These are phyloP conservation scores for Oxytropis ochrocephala DNA, from an alignment of 306 rosid species.

Conservation along the genomic window DNA sequence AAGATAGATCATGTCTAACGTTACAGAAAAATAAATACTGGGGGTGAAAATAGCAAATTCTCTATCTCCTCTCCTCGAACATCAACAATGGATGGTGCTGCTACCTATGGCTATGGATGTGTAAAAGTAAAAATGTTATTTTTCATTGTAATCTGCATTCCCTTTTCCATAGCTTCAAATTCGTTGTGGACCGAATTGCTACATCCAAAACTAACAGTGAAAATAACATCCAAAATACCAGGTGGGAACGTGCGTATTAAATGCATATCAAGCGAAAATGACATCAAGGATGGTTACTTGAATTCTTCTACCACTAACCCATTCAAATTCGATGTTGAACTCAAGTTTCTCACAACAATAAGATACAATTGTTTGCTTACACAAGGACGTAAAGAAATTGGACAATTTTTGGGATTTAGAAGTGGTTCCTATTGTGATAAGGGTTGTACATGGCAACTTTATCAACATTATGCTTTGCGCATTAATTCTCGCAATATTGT, in stretches of 20 bases:
- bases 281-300: not conserved
- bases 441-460: constrained; percentile 26
- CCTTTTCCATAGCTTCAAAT: not conserved
- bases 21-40: not conserved
- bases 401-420: constrained; percentile 31
- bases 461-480: constrained; percentile 19
- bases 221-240: constrained; percentile 18
- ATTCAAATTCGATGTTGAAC: constrained; percentile 20
- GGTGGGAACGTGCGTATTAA: constrained; percentile 12
- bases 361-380: constrained; percentile 28
- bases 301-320: not conserved
- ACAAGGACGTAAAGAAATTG: constrained; percentile 19
- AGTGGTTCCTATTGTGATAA: constrained; percentile 31
- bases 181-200: constrained; percentile 11
- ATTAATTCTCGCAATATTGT: not conserved
- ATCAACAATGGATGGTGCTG: constrained; percentile 9
- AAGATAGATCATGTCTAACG: not conserved
- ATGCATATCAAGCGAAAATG: constrained; percentile 33
- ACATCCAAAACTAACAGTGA: constrained; percentile 19
- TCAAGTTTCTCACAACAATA: constrained; percentile 25
- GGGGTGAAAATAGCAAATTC: not conserved
- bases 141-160: not conserved
- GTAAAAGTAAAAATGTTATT: not conserved
- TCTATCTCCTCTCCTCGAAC: not conserved
- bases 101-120: not conserved